Percentiles rank a stretch among this genome's conserved stretches.
Evolutionary conservation across 352 stramenopile species (phyloP).

Genomic region (Pythium chondricola): DNA sequence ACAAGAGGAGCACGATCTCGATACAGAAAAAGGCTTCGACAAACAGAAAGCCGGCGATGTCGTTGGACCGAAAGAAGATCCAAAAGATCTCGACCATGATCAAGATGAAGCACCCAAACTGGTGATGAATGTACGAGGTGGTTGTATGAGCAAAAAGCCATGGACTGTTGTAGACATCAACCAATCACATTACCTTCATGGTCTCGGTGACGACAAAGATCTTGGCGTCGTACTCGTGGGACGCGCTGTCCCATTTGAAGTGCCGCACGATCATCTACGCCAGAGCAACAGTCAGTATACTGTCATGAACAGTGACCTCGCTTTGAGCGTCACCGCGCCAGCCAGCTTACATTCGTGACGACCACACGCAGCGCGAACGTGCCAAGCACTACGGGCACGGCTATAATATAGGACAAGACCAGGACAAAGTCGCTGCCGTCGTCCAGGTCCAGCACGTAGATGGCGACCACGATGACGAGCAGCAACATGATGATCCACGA

Average conservation of each 20-base stretch:
- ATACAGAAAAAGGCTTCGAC: conserved; percentile 62
- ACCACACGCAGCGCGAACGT: conserved; percentile 74
- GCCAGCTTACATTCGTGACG: conserved; percentile 60
- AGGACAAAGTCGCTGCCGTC: conserved; percentile 41
- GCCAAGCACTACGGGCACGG: conserved; percentile 59
- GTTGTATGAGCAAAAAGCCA: no score
- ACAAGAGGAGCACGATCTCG: conserved; percentile 50
- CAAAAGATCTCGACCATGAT: conserved; percentile 80
- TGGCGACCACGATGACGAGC: conserved; percentile 41
- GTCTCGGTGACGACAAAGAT: conserved; percentile 78
- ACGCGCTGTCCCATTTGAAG: conserved; percentile 69
- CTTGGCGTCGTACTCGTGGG: conserved; percentile 59
- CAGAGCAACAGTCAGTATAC: no score
- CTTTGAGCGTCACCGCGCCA: no score
- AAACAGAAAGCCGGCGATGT: conserved; percentile 56
- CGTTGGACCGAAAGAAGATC: conserved; percentile 71
- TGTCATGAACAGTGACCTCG: no score
- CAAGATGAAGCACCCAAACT: conserved; percentile 66
- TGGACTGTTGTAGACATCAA: no score
- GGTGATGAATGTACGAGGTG: no score
- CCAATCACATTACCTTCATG: conserved; percentile 49
- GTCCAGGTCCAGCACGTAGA: conserved; percentile 49
- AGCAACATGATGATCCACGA: conserved; percentile 59
- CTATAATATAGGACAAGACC: conserved; percentile 50
- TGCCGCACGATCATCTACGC: conserved; percentile 60